Conservation (phyloP, 1,139 yeast species). For the Pichia sp. region DNA sequence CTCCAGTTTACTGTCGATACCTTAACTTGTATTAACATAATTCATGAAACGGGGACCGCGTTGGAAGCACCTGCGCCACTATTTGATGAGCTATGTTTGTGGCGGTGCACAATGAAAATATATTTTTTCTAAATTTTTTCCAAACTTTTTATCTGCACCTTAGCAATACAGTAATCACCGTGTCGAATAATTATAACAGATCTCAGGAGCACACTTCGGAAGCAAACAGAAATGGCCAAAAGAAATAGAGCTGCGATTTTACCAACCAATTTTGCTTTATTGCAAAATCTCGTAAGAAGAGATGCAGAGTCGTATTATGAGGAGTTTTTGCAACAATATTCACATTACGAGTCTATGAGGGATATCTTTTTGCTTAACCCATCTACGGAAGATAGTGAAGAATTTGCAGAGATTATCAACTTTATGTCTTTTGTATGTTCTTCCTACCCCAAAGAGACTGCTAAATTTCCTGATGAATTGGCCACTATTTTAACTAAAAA, state of each 20-base stretch:
- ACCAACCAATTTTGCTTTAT: constrained; percentile 84
- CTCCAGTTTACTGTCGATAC: too few species aligned
- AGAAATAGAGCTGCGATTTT: constrained; percentile 86
- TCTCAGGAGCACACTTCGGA: too few species aligned
- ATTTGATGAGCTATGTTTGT: not conserved
- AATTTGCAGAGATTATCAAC: constrained; percentile 80
- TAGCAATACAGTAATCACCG: too few species aligned
- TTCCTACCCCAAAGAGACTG: constrained; percentile 87
- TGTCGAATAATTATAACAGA: too few species aligned
- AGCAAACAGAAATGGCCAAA: constrained; percentile 58
- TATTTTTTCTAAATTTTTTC: not conserved
- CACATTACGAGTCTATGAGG: constrained; percentile 86
- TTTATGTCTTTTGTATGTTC: constrained; percentile 88
- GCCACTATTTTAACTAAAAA: constrained; percentile 63
- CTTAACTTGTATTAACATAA: not conserved
- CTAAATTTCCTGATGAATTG: constrained; percentile 76
- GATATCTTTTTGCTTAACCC: constrained; percentile 78
- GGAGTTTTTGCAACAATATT: constrained; percentile 86
- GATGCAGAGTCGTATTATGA: constrained; percentile 93
- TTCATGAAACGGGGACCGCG: constrained; percentile 3
- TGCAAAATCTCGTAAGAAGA: constrained; percentile 87
- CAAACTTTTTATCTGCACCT: constrained; percentile 16
- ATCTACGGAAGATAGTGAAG: constrained; percentile 57
- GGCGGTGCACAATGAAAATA: constrained; percentile 5
- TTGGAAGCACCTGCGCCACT: not conserved